phyloP scores from a whole-genome alignment of 495 filamentous ascomycete genomes.

The Hypomontagnella monticulosa region DNA sequence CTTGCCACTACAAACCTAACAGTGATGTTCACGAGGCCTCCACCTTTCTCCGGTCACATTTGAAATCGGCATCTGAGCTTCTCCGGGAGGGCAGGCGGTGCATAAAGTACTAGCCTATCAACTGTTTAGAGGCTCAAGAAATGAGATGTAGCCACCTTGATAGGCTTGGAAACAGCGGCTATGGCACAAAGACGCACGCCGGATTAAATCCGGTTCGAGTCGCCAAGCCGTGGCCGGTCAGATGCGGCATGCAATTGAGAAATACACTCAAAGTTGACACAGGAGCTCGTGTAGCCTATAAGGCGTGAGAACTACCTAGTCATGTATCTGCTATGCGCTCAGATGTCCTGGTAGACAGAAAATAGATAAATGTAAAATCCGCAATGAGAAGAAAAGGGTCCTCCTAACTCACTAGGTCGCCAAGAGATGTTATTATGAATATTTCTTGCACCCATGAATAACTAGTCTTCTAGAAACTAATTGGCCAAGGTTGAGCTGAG shows the following conservation, averaged over 20 bases:
- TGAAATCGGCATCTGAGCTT: conserved; percentile 22
- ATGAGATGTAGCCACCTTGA: conserved; percentile 2
- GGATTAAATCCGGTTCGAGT: conserved; percentile 22
- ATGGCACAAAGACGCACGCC: conserved; percentile 22
- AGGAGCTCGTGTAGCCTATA: background rate
- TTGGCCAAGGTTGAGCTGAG: too few relatives aligned
- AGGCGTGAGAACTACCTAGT: conserved; percentile 3
- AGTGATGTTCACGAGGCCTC: background rate
- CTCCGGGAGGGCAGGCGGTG: conserved; percentile 16
- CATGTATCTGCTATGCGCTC: background rate
- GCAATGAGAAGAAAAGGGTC: background rate
- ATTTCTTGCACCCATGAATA: background rate
- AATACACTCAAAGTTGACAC: background rate
- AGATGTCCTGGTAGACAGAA: background rate
- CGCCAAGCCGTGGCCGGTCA: conserved; percentile 20
- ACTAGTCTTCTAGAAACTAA: background rate
- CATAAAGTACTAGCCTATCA: conserved; percentile 26
- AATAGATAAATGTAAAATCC: background rate
- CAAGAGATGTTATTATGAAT: background rate
- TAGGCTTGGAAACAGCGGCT: conserved; percentile 17
- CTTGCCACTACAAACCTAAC: background rate
- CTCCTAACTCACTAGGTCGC: background rate
- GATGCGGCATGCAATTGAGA: conserved; percentile 11
- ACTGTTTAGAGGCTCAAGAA: background rate
- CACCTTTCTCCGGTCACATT: conserved; percentile 9